Evolutionary conservation across 805 yeast species (phyloP), one percentile per base, ranked within the genome.

Genomic region (Myxozyma mucilagina): DNA sequence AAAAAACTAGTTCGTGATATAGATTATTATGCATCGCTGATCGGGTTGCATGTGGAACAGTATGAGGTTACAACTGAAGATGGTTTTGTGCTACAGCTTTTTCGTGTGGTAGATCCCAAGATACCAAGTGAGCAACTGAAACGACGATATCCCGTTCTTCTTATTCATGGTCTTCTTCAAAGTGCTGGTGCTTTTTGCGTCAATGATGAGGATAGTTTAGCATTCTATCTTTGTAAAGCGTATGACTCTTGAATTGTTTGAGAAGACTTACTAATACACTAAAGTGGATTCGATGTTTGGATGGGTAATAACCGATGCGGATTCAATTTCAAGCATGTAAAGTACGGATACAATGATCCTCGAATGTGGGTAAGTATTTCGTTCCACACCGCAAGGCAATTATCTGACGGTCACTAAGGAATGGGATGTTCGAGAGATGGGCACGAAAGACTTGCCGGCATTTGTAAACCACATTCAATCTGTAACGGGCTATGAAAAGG

Each of bases 241-340:
- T 59, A 18, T 4, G 57, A 8, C 10, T 41, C 10, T n/a, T 13
- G 24, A 3, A 2, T 41, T 41, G 7, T 2, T 41, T 13, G 3
- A 13, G 3, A 41, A 4, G 45, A 13, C 16, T 10, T n/a, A 39
- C 34, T 10, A 16, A 14, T 20, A 29, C 31, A 18, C 4, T 4
- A 8, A 48, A 63, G 77, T 31, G 92, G 94, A 0, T 89, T 80
- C 69, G 97, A 91, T 67, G 90, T 91, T 8, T 91, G 97, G 97
- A 72, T 91, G 57, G 97, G 97, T 0, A 90, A 91, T 70, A 92
- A 91, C 70, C 76, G 99, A 64, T 87, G 97, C 66, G 96, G 97
- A 5, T 88, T 92, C 71, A 78, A 82, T 43, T 89, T 96, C 0
- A 76, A 79, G 54, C 96, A 92, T 75, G 73, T 78, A 61, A 73